Evolutionary conservation across 2,329 filamentous ascomycete species (phyloP), one percentile per base, ranked within the genome.

Genomic region (Ramularia collo-cygni): DNA sequence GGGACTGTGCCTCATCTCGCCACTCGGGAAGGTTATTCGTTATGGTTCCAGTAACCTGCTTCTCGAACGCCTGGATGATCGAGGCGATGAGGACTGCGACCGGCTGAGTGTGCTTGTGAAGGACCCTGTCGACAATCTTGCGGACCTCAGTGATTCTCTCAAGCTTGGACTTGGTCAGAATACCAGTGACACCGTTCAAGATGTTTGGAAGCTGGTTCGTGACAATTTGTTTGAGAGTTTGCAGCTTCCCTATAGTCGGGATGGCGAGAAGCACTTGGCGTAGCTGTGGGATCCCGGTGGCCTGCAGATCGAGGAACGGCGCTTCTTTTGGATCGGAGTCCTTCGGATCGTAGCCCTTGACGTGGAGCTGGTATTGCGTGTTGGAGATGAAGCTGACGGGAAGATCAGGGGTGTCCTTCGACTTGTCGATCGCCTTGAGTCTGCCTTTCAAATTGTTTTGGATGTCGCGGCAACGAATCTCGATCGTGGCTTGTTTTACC

Each of bases 351-450:
- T 14, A 17, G 8, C 30, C 13, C 5, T 18, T 17, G 7, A 50
- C 17, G 28, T 53, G 42, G 28, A 44, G 26, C 33, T 50, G 50
- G 28, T 53, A 53, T 8, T 44, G 37, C 7, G 28, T 30, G 38
- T 48, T 53, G 7, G 48, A 51, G 12, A 53, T 35, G 21, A 40
- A 50, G 36, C 40, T 43, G 16, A 49, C 37, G 9, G 37, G 36
- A 8, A 48, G 29, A 6, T 46, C 39, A 13, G 47, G 47, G 0
- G 35, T 28, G n/a, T 31, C 19, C 18, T 44, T 43, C 6, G 38
- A 38, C 18, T 46, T 41, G 9, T 43, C 36, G 12, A 41, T 36
- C 8, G 27, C 38, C 17, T 30, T 26, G 15, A 39, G 37, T 1
- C 43, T 16, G 16, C 27, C 31, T 2, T 21, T 9, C 12, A 35